Evolutionary conservation across 345 rosid species (phyloP).

Genomic region (Rhodomyrtus tomentosa): DNA sequence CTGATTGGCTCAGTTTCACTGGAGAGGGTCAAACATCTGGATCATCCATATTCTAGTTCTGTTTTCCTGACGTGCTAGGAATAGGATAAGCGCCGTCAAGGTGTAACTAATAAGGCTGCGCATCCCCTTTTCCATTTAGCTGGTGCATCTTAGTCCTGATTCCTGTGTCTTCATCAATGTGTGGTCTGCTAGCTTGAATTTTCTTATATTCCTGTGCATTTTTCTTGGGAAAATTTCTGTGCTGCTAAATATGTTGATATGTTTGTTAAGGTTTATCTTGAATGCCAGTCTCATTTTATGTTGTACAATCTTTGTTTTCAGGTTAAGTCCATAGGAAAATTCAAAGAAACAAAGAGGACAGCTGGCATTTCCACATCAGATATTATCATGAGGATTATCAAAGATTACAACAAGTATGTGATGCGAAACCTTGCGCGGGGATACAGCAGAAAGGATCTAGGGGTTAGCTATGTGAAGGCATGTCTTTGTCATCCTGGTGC

Average conservation of each 20-base stretch:
- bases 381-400: constrained; percentile 87
- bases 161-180: background rate
- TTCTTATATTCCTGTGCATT: background rate
- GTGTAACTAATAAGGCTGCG: background rate
- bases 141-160: background rate
- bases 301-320: constrained; percentile 2
- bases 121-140: background rate
- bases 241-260: background rate
- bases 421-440: constrained; percentile 89
- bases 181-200: background rate
- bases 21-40: background rate
- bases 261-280: background rate
- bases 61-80: background rate
- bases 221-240: background rate
- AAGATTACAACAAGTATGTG: constrained; percentile 91
- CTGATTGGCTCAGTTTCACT: background rate
- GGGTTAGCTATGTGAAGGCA: constrained; percentile 90
- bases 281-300: background rate
- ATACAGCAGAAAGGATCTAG: constrained; percentile 85
- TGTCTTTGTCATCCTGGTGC: background rate
- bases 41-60: background rate
- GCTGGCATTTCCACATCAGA: constrained; percentile 91
- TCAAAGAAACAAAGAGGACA: constrained; percentile 84
- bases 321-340: constrained; percentile 84
- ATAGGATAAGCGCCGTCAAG: background rate